phyloP scores from a whole-genome alignment of 768 basidiomycete species.

The Pilatotrama ljubarskyi region DNA sequence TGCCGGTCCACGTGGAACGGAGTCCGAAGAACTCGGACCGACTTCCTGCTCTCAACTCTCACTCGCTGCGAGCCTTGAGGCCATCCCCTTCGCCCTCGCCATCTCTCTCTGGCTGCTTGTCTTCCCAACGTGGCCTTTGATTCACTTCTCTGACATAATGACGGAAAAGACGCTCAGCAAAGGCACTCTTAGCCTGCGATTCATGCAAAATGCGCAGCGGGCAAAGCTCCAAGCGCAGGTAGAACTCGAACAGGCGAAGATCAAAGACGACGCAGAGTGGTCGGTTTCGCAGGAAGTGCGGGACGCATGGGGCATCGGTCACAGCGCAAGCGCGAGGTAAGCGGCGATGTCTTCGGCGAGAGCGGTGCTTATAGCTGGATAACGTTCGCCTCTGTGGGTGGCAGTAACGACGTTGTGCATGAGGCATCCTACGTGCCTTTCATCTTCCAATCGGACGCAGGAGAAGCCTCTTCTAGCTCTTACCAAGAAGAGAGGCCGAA shows the following conservation, averaged over 20 bases:
- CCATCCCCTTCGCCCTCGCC: not conserved
- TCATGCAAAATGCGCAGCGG: conserved; percentile 72
- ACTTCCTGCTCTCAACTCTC: not conserved
- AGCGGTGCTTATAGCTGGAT: not conserved
- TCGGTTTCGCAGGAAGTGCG: conserved; percentile 53
- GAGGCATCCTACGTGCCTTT: conserved; percentile 70
- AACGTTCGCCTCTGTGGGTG: not conserved
- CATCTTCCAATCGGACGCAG: conserved; percentile 46
- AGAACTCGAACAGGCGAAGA: conserved; percentile 51
- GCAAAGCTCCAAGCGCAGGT: conserved; percentile 51
- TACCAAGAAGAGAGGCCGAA: conserved; percentile 8
- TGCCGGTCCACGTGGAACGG: not conserved
- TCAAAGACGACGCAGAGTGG: conserved; percentile 68
- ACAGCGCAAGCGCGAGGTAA: conserved; percentile 13
- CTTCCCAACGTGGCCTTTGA: not conserved
- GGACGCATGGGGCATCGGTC: conserved; percentile 49
- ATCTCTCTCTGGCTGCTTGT: not conserved
- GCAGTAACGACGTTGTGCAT: conserved; percentile 38
- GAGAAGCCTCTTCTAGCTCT: conserved; percentile 18
- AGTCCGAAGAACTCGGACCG: conserved; percentile 1
- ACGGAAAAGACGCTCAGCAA: conserved; percentile 58
- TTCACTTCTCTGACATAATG: conserved; percentile 24
- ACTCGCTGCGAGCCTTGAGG: not conserved
- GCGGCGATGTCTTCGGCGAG: not conserved
- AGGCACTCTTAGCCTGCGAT: conserved; percentile 63